These are phyloP conservation scores for Nicotiana noctiflora DNA, from an alignment of 257 asterid species.

Conservation along the genomic window DNA sequence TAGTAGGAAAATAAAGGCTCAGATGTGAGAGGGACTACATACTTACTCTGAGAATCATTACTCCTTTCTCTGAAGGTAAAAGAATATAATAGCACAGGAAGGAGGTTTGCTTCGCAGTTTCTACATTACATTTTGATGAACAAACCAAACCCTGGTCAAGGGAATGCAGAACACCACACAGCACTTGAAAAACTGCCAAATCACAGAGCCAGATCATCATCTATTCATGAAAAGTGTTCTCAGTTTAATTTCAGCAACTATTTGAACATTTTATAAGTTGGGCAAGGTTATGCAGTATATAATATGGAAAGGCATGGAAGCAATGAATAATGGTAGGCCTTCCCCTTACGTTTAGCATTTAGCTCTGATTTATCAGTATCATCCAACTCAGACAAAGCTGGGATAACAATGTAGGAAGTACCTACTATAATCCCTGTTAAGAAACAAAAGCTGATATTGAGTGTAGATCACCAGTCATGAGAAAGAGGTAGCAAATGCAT, in stretches of 20 bases:
- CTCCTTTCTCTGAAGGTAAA: constrained; percentile 78
- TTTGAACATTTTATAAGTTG: background rate
- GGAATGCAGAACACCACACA: constrained; percentile 62
- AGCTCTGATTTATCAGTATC: constrained; percentile 45
- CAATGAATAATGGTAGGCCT: constrained; percentile 5
- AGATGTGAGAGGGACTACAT: background rate
- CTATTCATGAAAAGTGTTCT: constrained; percentile 6
- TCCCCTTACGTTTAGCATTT: constrained; percentile 48
- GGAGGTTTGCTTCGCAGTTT: constrained; percentile 60
- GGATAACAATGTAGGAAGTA: constrained; percentile 51
- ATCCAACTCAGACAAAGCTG: constrained; percentile 48
- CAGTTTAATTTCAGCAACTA: background rate
- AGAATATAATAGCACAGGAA: constrained; percentile 76
- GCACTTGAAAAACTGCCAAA: constrained; percentile 71
- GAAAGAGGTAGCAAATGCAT: background rate
- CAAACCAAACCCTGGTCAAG: constrained; percentile 92
- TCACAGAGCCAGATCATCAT: constrained; percentile 14
- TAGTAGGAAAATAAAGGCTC: background rate
- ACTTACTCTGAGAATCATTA: constrained; percentile 89
- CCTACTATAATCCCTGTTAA: constrained; percentile 70
- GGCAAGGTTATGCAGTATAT: background rate
- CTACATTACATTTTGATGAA: constrained; percentile 70
- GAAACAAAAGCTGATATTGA: constrained; percentile 11
- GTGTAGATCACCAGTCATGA: constrained; percentile 6
- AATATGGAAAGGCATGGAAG: background rate